Percentiles rank a stretch among this genome's conserved stretches.
These are phyloP conservation scores for Fennellomyces sp. DNA, from an alignment of 371 early-diverging fungal species.

Conservation along the genomic window DNA sequence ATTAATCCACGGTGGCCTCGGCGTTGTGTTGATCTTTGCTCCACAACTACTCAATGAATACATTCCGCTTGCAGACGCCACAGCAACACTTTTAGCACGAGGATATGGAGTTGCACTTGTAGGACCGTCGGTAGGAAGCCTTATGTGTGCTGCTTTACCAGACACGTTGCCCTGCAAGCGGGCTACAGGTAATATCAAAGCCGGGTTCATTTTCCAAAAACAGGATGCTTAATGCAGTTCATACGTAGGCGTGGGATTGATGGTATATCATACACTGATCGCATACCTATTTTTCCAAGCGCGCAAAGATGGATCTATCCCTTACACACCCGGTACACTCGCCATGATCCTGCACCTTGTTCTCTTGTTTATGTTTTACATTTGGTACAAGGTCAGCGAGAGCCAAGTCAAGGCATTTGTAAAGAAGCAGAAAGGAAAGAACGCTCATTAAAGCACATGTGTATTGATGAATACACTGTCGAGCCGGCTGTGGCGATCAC, in stretches of 20 bases:
- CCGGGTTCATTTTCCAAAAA: not conserved
- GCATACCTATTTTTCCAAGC: constrained; percentile 30
- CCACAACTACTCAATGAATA: constrained; percentile 19
- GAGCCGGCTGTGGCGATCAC: no score
- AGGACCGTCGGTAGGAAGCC: constrained; percentile 23
- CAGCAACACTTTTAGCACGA: constrained; percentile 23
- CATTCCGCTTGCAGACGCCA: constrained; percentile 16
- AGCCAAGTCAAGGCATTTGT: constrained; percentile 38
- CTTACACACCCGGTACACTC: constrained; percentile 13
- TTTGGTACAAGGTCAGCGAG: constrained; percentile 46
- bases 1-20: constrained; percentile 22
- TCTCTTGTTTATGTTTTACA: constrained; percentile 29
- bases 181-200: constrained; percentile 32
- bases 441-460: no score
- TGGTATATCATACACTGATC: constrained; percentile 37
- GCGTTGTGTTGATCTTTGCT: constrained; percentile 24
- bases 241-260: constrained; percentile 30
- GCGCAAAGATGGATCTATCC: constrained; percentile 25
- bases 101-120: constrained; percentile 37
- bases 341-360: constrained; percentile 24
- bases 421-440: constrained; percentile 12
- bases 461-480: no score
- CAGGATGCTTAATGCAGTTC: not conserved
- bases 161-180: constrained; percentile 51
- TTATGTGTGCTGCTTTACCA: constrained; percentile 35